Evolutionary conservation across 441 rosid genomes (phyloP).

Genomic region (Brassica balearica): DNA sequence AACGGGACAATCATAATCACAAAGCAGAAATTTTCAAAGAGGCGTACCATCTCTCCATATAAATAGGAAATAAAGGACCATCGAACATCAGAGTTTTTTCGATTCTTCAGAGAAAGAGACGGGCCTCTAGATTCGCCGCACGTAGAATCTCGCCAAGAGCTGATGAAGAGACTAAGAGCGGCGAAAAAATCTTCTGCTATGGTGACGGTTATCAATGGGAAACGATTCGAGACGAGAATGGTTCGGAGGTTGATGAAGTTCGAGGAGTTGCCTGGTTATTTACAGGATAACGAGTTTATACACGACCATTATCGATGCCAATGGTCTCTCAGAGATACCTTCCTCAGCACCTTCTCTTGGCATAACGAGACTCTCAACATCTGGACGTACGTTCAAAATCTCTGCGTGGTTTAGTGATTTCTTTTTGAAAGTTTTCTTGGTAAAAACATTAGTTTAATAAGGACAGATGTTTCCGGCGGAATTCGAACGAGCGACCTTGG

Average conservation of each 20-base stretch:
- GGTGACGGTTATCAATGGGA: not conserved
- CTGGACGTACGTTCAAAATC: constrained; percentile 71
- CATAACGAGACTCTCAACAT: constrained; percentile 94
- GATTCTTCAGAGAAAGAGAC: constrained; percentile 26
- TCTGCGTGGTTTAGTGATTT: not conserved
- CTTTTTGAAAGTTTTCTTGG: not conserved
- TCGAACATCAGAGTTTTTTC: not conserved
- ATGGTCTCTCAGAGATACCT: constrained; percentile 78
- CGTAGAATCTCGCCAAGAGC: not conserved
- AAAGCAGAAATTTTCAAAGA: not conserved
- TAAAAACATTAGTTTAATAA: not conserved
- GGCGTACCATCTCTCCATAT: constrained; percentile 25
- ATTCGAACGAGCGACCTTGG: not conserved
- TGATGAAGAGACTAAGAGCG: constrained; percentile 33
- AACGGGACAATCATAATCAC: constrained; percentile 13
- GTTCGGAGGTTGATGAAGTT: constrained; percentile 63
- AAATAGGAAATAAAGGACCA: constrained; percentile 15
- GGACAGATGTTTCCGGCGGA: not conserved
- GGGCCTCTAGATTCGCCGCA: constrained; percentile 20
- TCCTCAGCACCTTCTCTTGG: constrained; percentile 73
- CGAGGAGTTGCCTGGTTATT: constrained; percentile 76
- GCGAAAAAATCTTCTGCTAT: constrained; percentile 25
- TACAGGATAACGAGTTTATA: constrained; percentile 85
- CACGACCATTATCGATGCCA: constrained; percentile 83
- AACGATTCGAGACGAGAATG: constrained; percentile 24